Conservation (phyloP, 2,329 filamentous ascomycete genomes). For the Fusarium austroafricanum region DNA sequence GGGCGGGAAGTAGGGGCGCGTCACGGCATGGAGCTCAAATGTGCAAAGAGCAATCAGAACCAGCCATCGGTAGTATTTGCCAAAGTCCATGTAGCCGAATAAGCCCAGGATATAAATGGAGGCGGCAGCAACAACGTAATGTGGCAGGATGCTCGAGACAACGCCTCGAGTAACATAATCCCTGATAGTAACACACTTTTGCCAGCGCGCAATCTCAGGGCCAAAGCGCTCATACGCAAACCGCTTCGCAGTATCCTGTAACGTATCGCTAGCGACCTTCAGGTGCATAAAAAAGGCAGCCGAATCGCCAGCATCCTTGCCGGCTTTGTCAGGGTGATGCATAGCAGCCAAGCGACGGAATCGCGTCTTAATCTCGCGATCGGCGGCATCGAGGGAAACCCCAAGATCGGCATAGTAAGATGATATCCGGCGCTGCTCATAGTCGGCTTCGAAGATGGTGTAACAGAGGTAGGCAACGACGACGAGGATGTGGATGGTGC, state of each 20-base stretch:
- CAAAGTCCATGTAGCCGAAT: conserved; percentile 75
- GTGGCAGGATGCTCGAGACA: conserved; percentile 67
- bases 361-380: conserved; percentile 82
- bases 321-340: conserved; percentile 87
- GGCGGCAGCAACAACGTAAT: conserved; percentile 69
- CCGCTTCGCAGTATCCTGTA: conserved; percentile 78
- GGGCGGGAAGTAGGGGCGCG: conserved; percentile 63
- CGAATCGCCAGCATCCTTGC: conserved; percentile 49
- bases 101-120: conserved; percentile 71
- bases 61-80: conserved; percentile 74
- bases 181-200: conserved; percentile 72
- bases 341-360: conserved; percentile 81
- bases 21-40: conserved; percentile 68
- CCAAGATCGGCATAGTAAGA: conserved; percentile 85
- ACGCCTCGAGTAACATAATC: conserved; percentile 78
- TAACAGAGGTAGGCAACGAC: conserved; percentile 87
- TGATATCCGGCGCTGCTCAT: conserved; percentile 75
- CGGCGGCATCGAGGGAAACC: conserved; percentile 74
- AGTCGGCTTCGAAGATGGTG: conserved; percentile 92
- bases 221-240: conserved; percentile 95
- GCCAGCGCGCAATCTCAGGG: conserved; percentile 74
- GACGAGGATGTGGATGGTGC: conserved; percentile 84
- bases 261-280: conserved; percentile 84
- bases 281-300: conserved; percentile 78
- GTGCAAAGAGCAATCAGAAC: conserved; percentile 63